Evolutionary conservation across 345 rosid genomes (phyloP).

Genomic region (Lepidium didymum): DNA sequence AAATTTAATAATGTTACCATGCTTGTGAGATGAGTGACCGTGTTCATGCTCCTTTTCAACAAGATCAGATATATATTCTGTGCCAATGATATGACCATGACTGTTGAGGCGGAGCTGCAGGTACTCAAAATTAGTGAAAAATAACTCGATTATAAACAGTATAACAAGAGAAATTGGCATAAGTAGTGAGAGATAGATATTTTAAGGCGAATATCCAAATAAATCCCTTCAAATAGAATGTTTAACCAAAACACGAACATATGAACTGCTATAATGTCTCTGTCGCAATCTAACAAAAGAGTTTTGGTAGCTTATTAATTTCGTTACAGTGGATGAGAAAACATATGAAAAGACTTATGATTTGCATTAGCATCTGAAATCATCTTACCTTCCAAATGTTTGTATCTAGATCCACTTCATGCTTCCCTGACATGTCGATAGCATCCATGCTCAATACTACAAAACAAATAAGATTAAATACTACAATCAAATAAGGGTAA

Average conservation of each 20-base stretch:
- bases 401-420: slow-evolving; percentile 99
- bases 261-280: neutral
- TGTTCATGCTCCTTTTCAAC: slow-evolving; percentile 83
- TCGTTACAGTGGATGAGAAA: neutral
- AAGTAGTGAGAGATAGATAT: neutral
- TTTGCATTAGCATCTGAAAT: slow-evolving; percentile 1
- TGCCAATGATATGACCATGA: slow-evolving; percentile 83
- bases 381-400: slow-evolving; percentile 89
- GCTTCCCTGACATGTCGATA: slow-evolving; percentile 99
- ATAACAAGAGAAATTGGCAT: neutral
- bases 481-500: slow-evolving; percentile 33
- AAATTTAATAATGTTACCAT: slow-evolving; percentile 47
- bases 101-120: slow-evolving; percentile 89
- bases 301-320: neutral
- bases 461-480: slow-evolving; percentile 19
- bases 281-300: neutral
- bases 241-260: neutral
- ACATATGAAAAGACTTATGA: neutral
- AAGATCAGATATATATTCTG: slow-evolving; percentile 89
- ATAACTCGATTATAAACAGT: neutral
- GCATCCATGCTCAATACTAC: slow-evolving; percentile 95
- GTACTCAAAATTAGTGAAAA: slow-evolving; percentile 25
- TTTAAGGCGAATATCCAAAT: neutral
- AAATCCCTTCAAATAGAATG: neutral
- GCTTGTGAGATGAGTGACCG: slow-evolving; percentile 44